These are phyloP conservation scores for Closterium sp. DNA, from an alignment of 139 green algal species.

Conservation along the genomic window DNA sequence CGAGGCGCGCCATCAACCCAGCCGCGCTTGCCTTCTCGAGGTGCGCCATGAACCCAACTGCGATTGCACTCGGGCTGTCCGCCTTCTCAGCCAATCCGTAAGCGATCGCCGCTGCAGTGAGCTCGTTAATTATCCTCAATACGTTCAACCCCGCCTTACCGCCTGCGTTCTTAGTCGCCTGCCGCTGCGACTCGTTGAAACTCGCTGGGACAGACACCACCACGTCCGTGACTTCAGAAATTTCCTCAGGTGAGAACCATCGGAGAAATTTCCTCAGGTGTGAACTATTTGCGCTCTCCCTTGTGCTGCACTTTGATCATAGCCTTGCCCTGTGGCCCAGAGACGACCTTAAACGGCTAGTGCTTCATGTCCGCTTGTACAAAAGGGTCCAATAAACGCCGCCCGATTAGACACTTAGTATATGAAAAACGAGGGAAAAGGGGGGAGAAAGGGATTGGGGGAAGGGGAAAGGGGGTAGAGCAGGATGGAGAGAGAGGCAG, in stretches of 20 bases:
- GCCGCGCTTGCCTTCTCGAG: not conserved
- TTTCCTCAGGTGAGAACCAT: constrained; percentile 94
- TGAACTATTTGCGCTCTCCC: constrained; percentile 83
- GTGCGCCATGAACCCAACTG: not conserved
- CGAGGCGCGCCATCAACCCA: not conserved
- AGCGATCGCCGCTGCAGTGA: constrained; percentile 91
- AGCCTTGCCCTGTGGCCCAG: constrained; percentile 75
- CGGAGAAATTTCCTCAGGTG: constrained; percentile 87
- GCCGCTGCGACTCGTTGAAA: constrained; percentile 95
- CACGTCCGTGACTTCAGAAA: constrained; percentile 84
- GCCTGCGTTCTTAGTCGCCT: constrained; percentile 71
- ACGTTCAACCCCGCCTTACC: constrained; percentile 55
- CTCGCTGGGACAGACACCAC: constrained; percentile 80
- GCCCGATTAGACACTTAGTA: constrained; percentile 95
- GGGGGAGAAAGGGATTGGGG: not conserved
- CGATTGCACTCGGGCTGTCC: constrained; percentile 6
- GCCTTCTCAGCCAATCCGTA: constrained; percentile 63
- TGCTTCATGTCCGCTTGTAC: constrained; percentile 92
- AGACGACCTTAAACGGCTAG: constrained; percentile 80
- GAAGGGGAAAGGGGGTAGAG: too few species aligned
- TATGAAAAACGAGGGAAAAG: constrained; percentile 43
- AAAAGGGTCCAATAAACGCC: constrained; percentile 76
- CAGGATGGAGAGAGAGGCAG: not conserved
- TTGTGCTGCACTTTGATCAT: constrained; percentile 92
- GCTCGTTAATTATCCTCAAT: constrained; percentile 99